phyloP scores from a whole-genome alignment of 331 rosid genomes.

The Malus hybrid region DNA sequence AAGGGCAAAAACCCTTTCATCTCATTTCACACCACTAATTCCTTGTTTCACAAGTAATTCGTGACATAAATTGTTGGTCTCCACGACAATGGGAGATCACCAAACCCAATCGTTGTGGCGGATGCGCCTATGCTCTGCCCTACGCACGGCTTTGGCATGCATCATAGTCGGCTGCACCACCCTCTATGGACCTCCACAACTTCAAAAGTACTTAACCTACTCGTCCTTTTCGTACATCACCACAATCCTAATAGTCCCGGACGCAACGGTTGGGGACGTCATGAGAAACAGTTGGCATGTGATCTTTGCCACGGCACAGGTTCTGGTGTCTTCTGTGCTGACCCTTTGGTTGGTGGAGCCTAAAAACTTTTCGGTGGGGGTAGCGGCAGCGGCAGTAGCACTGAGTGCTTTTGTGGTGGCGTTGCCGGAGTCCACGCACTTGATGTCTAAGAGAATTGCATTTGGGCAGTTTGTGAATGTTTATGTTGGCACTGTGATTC shows the following conservation, averaged over 20 bases:
- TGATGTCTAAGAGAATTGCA: constrained; percentile 61
- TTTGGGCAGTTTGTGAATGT: constrained; percentile 70
- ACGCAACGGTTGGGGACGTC: constrained; percentile 62
- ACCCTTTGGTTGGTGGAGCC: constrained; percentile 47
- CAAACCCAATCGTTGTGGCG: constrained; percentile 25
- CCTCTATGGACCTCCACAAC: constrained; percentile 36
- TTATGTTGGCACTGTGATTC: constrained; percentile 47
- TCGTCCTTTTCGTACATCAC: constrained; percentile 57
- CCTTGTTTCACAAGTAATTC: not conserved
- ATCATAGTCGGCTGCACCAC: constrained; percentile 43
- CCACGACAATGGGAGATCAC: constrained; percentile 8
- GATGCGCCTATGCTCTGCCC: constrained; percentile 36
- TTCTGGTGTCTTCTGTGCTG: constrained; percentile 23
- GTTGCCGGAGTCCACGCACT: constrained; percentile 41
- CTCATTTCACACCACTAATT: not conserved
- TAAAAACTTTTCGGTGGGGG: not conserved
- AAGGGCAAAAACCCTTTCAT: not conserved
- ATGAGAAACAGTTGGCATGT: constrained; percentile 51
- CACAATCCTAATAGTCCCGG: constrained; percentile 45
- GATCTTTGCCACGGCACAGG: constrained; percentile 34
- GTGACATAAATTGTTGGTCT: not conserved
- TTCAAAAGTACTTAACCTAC: constrained; percentile 31
- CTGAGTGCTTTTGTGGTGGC: constrained; percentile 45
- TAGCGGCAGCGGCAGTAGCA: constrained; percentile 34
- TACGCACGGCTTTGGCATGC: constrained; percentile 65